Evolutionary conservation across 1,284 basidiomycete genomes (phyloP).

Genomic region (Hypsizygus ulmarius): DNA sequence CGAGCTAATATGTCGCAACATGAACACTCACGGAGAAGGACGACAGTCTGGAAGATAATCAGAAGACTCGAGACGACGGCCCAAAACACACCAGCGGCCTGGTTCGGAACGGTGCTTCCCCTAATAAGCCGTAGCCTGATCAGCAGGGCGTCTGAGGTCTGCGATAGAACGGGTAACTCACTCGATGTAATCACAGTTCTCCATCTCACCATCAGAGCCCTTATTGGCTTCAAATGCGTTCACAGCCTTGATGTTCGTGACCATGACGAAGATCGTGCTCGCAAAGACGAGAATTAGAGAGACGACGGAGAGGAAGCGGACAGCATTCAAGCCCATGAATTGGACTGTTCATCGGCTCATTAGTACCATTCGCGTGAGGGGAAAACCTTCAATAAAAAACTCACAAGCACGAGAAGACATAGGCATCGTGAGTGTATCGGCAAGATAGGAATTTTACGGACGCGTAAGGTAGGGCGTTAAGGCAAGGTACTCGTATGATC

Average conservation of each 20-base stretch:
- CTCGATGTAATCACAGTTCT: slow-evolving; percentile 74
- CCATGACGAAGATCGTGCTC: slow-evolving; percentile 78
- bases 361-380: slow-evolving; percentile 7
- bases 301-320: slow-evolving; percentile 76
- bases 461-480: slow-evolving; percentile 10
- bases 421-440: slow-evolving; percentile 27
- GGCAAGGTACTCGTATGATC: slow-evolving; percentile 9
- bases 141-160: not conserved
- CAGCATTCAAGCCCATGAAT: slow-evolving; percentile 76
- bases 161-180: slow-evolving; percentile 35
- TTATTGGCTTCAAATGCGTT: slow-evolving; percentile 54
- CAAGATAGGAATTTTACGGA: not conserved
- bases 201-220: slow-evolving; percentile 29
- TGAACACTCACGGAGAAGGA: slow-evolving; percentile 60
- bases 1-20: not conserved
- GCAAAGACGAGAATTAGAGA: slow-evolving; percentile 73
- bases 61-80: slow-evolving; percentile 79
- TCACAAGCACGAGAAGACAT: slow-evolving; percentile 49
- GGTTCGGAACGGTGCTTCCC: slow-evolving; percentile 78
- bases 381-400: slow-evolving; percentile 19
- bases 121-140: slow-evolving; percentile 32
- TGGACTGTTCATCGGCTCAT: slow-evolving; percentile 38
- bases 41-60: slow-evolving; percentile 73
- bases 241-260: slow-evolving; percentile 76
- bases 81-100: slow-evolving; percentile 86